Base-by-base conservation (phyloP, 345 rosid genomes). In the Boechera retrofracta region DNA sequence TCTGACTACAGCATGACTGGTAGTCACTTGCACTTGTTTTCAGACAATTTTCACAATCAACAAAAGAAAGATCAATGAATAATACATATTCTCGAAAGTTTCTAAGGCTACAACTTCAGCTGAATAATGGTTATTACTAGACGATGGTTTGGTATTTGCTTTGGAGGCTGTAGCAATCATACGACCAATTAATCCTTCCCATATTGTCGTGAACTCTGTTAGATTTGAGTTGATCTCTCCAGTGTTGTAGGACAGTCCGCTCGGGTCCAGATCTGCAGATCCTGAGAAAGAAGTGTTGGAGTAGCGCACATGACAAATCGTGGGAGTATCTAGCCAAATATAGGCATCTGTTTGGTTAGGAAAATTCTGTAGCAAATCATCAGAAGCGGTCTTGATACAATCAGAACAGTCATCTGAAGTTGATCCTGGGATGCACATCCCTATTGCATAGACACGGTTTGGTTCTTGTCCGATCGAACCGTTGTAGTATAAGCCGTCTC, bases 241-340 rank as follows among this genome's bases (percentile, higher is more conserved):
- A 21, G 15, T 56, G 56, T 32, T 66, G 2, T 0, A 1, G 28
- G 2, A 0, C 48, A 4, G 0, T 2, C 0, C 0, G 0, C 0
- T 1, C 21, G 67, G 68, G 31, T 33, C 5, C 6, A 2, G 7
- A 5, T 61, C 71, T 38, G 10, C 8, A 4, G 52, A 6, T 4
- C 79, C 72, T 0, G 47, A 62, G 61, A 86, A 59, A 16, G 79
- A 53, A 31, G 73, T 64, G 54, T 85, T 79, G 44, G 89, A 33
- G 69, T 85, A 87, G 9, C 84, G 83, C 9, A 83, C 44, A 73
- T 68, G 36, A 38, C 90, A 86, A 66, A 65, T 35, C 48, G 67
- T 66, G 13, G 70, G 44, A 2, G 61, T 10, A 13, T 74, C 80
- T 15, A 36, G 66, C 75, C 75, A 71, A 1, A 10, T 0, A 57